Percentiles rank a stretch among this genome's conserved stretches.
phyloP scores from a whole-genome alignment of 2,329 filamentous ascomycete species.

The Neofusicoccum sp. region DNA sequence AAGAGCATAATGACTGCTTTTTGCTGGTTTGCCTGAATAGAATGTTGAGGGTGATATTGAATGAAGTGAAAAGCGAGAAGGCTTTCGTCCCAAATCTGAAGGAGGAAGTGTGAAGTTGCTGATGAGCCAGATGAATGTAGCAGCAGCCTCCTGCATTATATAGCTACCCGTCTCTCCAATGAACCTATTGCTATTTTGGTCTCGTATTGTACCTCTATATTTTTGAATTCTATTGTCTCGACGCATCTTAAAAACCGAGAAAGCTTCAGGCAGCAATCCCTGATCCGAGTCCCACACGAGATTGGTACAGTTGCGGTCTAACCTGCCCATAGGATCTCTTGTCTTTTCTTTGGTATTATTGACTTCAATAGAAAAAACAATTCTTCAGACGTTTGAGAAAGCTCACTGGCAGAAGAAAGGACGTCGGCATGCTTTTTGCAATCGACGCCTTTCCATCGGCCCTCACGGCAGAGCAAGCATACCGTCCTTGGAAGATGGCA shows the following conservation, averaged over 20 bases:
- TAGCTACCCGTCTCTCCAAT: background rate
- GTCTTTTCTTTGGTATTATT: too few species aligned
- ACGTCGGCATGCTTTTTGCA: background rate
- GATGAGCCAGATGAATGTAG: background rate
- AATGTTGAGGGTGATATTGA: too few species aligned
- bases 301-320: background rate
- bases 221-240: background rate
- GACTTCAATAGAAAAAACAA: too few species aligned
- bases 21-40: too few species aligned
- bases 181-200: background rate
- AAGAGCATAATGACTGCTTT: background rate
- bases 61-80: too few species aligned
- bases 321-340: background rate
- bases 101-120: too few species aligned
- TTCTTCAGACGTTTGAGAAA: too few species aligned
- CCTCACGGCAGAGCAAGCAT: too few species aligned
- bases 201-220: background rate
- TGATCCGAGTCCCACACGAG: background rate
- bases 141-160: too few species aligned
- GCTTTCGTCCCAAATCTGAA: too few species aligned
- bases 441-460: too few species aligned
- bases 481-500: background rate
- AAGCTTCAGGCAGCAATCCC: background rate
- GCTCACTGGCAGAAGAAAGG: too few species aligned
- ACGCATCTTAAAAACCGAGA: background rate